Evolutionary conservation across 805 yeast species (phyloP).

Genomic region (Hanseniaspora singularis): DNA sequence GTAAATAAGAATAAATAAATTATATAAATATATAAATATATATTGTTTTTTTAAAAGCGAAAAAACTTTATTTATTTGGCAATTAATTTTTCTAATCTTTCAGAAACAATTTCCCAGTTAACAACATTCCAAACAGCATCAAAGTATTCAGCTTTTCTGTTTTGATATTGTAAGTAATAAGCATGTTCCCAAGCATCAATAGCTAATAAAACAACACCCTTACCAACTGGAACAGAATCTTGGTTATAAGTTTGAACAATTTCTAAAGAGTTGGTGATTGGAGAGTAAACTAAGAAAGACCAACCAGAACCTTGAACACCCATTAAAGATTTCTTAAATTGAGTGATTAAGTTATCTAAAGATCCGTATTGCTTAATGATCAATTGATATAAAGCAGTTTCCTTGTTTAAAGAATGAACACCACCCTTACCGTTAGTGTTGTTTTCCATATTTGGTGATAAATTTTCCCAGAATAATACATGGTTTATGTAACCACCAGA

Average conservation of each 20-base stretch:
- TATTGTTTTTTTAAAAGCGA: background rate
- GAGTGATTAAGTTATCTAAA: slow-evolving; percentile 50
- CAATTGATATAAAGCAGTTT: slow-evolving; percentile 47
- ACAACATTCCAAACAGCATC: slow-evolving; percentile 88
- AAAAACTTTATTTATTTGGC: background rate
- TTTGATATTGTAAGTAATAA: slow-evolving; percentile 84
- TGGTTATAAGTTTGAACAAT: slow-evolving; percentile 76
- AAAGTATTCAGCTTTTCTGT: slow-evolving; percentile 84
- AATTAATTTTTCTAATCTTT: slow-evolving; percentile 40
- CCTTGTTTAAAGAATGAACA: slow-evolving; percentile 23
- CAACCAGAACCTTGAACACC: slow-evolving; percentile 93
- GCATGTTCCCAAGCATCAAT: slow-evolving; percentile 98
- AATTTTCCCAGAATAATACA: slow-evolving; percentile 73
- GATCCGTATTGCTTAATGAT: slow-evolving; percentile 57
- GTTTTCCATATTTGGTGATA: slow-evolving; percentile 61
- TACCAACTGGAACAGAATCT: slow-evolving; percentile 63
- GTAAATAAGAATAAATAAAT: too few relatives aligned
- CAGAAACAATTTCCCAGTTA: slow-evolving; percentile 85
- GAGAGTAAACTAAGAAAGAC: slow-evolving; percentile 82
- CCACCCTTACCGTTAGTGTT: slow-evolving; percentile 15
- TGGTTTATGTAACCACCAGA: slow-evolving; percentile 90
- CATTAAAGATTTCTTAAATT: slow-evolving; percentile 61
- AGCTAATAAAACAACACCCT: slow-evolving; percentile 63
- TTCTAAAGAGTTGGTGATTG: slow-evolving; percentile 60
- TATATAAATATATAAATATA: background rate